Evolutionary conservation across 2,329 filamentous ascomycete species (phyloP).

Genomic region (Boeremia lycopersici): DNA sequence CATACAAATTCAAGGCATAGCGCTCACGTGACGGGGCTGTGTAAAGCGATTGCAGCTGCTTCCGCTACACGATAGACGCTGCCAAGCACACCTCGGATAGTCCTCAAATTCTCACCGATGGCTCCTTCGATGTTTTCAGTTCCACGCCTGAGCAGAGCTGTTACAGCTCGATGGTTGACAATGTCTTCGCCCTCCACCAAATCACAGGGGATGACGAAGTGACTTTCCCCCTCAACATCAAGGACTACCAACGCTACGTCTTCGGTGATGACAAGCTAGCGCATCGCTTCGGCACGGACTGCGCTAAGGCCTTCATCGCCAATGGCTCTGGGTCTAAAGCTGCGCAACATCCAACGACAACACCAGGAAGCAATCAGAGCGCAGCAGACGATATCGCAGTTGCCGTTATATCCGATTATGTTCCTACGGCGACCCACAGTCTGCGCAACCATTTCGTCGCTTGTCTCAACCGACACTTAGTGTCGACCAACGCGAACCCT

Average conservation of each 20-base stretch:
- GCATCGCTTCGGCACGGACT: slow-evolving; percentile 32
- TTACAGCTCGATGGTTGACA: slow-evolving; percentile 25
- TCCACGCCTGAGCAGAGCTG: slow-evolving; percentile 13
- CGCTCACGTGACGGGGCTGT: slow-evolving; percentile 20
- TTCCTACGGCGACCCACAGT: slow-evolving; percentile 30
- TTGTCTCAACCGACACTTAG: slow-evolving; percentile 30
- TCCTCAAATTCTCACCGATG: slow-evolving; percentile 25
- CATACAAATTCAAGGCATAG: slow-evolving; percentile 15
- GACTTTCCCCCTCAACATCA: slow-evolving; percentile 27
- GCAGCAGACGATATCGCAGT: slow-evolving; percentile 24
- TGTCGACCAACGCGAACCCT: slow-evolving; percentile 23
- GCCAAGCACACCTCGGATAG: slow-evolving; percentile 17
- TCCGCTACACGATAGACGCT: slow-evolving; percentile 17
- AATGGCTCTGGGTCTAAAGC: slow-evolving; percentile 13
- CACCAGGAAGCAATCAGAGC: slow-evolving; percentile 21
- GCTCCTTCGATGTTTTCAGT: slow-evolving; percentile 5
- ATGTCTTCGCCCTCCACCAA: slow-evolving; percentile 30
- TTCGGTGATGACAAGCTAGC: slow-evolving; percentile 35
- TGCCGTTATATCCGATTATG: slow-evolving; percentile 31
- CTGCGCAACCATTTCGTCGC: slow-evolving; percentile 31
- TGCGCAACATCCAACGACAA: slow-evolving; percentile 11
- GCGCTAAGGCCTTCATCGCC: slow-evolving; percentile 33
- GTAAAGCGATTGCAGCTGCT: slow-evolving; percentile 17
- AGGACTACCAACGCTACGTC: slow-evolving; percentile 33
- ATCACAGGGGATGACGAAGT: slow-evolving; percentile 19